These are phyloP conservation scores for Testicularia cyperi DNA, from an alignment of 1,284 basidiomycete species.

Conservation along the genomic window DNA sequence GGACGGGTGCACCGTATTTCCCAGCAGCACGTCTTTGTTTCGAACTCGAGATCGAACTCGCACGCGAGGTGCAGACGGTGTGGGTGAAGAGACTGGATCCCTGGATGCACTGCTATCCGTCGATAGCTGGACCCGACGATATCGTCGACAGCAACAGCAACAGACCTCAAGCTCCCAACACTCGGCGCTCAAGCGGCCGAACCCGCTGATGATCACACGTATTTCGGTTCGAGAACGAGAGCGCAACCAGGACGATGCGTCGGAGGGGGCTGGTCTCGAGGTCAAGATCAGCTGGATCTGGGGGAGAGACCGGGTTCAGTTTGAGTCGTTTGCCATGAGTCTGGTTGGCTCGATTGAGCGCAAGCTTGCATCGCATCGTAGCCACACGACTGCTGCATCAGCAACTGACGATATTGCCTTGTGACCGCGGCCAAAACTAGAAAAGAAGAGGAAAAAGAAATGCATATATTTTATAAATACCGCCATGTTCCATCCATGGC, in stretches of 20 bases:
- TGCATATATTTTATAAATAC: too few species aligned
- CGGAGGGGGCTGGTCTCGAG: slow-evolving; percentile 1
- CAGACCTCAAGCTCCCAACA: not conserved
- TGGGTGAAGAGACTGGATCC: not conserved
- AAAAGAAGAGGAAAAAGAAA: too few species aligned
- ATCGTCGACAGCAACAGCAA: slow-evolving; percentile 13
- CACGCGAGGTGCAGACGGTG: too few species aligned
- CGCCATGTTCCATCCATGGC: too few species aligned
- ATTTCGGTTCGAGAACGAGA: slow-evolving; percentile 2
- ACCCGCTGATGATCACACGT: slow-evolving; percentile 8
- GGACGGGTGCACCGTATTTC: slow-evolving; percentile 8
- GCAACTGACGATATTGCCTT: too few species aligned
- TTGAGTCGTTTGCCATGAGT: slow-evolving; percentile 34
- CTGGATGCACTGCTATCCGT: slow-evolving; percentile 7
- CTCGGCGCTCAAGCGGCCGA: not conserved
- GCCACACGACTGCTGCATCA: not conserved
- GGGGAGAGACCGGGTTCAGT: slow-evolving; percentile 14
- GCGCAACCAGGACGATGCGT: not conserved
- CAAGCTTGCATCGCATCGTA: not conserved
- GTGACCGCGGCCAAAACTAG: too few species aligned
- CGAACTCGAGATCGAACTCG: too few species aligned
- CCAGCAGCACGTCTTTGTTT: too few species aligned
- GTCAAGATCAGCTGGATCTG: slow-evolving; percentile 19
- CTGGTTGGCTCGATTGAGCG: slow-evolving; percentile 14
- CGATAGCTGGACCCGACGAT: slow-evolving; percentile 19